phyloP scores from a whole-genome alignment of 495 filamentous ascomycete species.

The Aspergillus cavernicola region DNA sequence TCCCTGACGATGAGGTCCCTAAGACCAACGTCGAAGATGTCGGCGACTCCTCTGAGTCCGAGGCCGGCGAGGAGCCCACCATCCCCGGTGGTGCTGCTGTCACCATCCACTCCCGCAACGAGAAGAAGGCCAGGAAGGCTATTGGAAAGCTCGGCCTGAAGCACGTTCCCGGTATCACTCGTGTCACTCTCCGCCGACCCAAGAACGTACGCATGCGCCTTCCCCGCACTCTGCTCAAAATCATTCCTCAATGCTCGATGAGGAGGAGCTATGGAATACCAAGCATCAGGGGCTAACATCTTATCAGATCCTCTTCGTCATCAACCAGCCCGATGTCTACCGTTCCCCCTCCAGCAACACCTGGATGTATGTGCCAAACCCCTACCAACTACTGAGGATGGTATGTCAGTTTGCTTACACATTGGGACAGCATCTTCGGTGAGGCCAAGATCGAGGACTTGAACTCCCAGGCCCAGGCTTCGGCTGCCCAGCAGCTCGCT shows the following conservation, averaged over 20 bases:
- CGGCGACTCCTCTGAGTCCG: slow-evolving; percentile 73
- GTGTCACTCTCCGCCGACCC: slow-evolving; percentile 93
- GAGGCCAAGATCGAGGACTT: slow-evolving; percentile 99
- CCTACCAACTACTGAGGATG: background rate
- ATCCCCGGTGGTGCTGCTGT: slow-evolving; percentile 84
- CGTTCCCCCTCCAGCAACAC: slow-evolving; percentile 97
- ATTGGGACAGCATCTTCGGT: slow-evolving; percentile 80
- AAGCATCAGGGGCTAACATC: slow-evolving; percentile 13
- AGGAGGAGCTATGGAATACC: background rate
- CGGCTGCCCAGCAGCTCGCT: slow-evolving; percentile 86
- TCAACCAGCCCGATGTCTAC: slow-evolving; percentile 99
- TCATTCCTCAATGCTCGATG: background rate
- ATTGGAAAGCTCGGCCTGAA: slow-evolving; percentile 97
- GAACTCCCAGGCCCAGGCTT: slow-evolving; percentile 93
- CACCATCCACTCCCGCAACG: slow-evolving; percentile 93
- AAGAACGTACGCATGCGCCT: slow-evolving; percentile 72
- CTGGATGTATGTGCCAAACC: slow-evolving; percentile 77
- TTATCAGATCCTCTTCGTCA: slow-evolving; percentile 91
- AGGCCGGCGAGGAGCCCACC: slow-evolving; percentile 63
- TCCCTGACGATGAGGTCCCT: slow-evolving; percentile 75
- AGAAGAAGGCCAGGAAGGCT: slow-evolving; percentile 99
- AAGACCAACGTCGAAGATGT: slow-evolving; percentile 80
- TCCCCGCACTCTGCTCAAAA: slow-evolving; percentile 13
- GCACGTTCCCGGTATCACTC: slow-evolving; percentile 93
- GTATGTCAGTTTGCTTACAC: slow-evolving; percentile 18